Conservation (phyloP, 192 early-diverging fungal genomes). For the Gryganskiella cystojenkinii region DNA sequence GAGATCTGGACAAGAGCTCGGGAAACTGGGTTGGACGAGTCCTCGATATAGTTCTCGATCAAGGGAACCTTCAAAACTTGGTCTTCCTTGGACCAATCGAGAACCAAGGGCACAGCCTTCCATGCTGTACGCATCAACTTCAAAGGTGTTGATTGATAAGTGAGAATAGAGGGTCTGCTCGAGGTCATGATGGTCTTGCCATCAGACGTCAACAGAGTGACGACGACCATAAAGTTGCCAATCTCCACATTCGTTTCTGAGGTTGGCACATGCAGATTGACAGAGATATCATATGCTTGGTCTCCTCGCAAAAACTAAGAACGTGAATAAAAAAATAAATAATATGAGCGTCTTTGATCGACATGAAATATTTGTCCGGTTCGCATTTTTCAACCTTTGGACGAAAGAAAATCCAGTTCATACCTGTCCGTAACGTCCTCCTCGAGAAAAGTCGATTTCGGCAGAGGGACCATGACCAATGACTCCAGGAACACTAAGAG, state of each 20-base stretch:
- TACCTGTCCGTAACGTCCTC: slow-evolving; percentile 40
- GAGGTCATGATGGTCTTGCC: slow-evolving; percentile 53
- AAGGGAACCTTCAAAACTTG: slow-evolving; percentile 51
- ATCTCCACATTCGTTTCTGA: slow-evolving; percentile 55
- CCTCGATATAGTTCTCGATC: slow-evolving; percentile 57
- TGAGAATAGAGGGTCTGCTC: slow-evolving; percentile 57
- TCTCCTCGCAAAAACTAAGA: slow-evolving; percentile 50
- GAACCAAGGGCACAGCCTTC: slow-evolving; percentile 52
- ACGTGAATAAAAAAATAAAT: neutral
- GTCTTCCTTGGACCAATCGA: slow-evolving; percentile 56
- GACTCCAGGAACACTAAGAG: slow-evolving; percentile 29
- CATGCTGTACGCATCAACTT: slow-evolving; percentile 54
- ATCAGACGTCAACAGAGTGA: slow-evolving; percentile 25
- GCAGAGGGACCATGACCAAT: slow-evolving; percentile 29
- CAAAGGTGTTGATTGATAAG: slow-evolving; percentile 52
- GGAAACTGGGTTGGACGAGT: slow-evolving; percentile 51
- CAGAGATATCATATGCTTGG: slow-evolving; percentile 57
- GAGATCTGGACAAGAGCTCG: slow-evolving; percentile 58
- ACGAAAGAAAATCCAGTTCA: neutral
- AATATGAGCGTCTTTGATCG: neutral
- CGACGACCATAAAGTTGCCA: slow-evolving; percentile 46
- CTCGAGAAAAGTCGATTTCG: slow-evolving; percentile 51
- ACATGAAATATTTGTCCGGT: neutral
- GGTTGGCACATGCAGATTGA: slow-evolving; percentile 52
- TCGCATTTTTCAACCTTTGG: neutral